Base-by-base conservation (phyloP, 148 eudicot genomes). In the Persicaria maculosa region DNA sequence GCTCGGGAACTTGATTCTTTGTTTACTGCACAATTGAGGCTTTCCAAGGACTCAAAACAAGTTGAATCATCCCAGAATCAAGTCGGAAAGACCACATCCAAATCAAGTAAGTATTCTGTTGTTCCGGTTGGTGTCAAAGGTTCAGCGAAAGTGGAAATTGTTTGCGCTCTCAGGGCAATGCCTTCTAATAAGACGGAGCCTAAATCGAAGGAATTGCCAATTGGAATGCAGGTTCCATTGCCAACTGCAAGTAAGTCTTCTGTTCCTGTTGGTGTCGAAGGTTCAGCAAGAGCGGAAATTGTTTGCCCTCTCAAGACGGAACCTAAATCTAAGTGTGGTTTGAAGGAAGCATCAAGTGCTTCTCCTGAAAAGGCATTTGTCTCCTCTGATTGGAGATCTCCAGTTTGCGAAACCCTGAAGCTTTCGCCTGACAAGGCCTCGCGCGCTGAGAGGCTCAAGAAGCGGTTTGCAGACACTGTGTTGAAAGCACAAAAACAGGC, bases 381-480 rank as follows among this genome's bases (percentile, higher is more conserved):
- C 8, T 57, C 8, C 9, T 19, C 62, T n/a, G 62, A 57, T 57
- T 17, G 62, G 62, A 57, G 62, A 57, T 9, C 62, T 19, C 10
- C 62, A 8, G 10, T 57, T 57, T 62, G 68, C 31, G 44, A 61
- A 61, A 2, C 19, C 16, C 43, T 31, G 36, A 1, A 61, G 68
- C 44, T 61, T 9, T 61, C 68, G 31, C 68, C 68, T 62, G 16
- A 44, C 45, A 62, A 62, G 68, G 44, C 44, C 15, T 11, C 5
- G 7, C 14, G 44, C 1, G 68, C 44, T 9, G 68, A 62, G 44
- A 62, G 31, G 68, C 68, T 62, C 3, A 62, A 62, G 43, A 10
- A 10, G 68, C 16, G 68, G 68, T 62, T 62, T 62, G 68, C 68
- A 62, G 44, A 62, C 68, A 62, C 68, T 9, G 36, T 62, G 9